Evolutionary conservation across 768 basidiomycete genomes (phyloP).

Genomic region (Boletus reticulatus): DNA sequence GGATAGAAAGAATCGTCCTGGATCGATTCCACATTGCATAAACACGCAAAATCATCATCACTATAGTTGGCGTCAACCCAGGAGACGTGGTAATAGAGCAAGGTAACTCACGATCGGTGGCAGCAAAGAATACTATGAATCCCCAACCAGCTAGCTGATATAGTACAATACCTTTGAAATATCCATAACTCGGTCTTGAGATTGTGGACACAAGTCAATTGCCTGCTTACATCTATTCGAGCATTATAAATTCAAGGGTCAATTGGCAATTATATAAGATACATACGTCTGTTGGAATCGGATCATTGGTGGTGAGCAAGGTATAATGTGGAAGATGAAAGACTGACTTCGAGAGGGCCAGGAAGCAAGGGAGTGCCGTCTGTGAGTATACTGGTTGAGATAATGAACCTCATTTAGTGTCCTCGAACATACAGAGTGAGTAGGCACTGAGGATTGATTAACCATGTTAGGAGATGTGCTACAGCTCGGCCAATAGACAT

Average conservation of each 20-base stretch:
- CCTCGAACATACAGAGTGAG: background rate
- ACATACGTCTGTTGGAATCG: too few species aligned
- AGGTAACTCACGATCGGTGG: background rate
- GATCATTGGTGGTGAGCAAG: too few species aligned
- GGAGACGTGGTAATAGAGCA: background rate
- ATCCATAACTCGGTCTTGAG: too few species aligned
- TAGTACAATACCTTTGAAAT: background rate
- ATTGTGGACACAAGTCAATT: too few species aligned
- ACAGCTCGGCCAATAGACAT: background rate
- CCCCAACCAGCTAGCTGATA: background rate
- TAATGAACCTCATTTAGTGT: background rate
- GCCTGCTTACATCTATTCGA: background rate
- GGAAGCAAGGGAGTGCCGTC: background rate
- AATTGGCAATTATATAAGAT: too few species aligned
- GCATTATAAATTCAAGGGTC: too few species aligned
- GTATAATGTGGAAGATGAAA: background rate
- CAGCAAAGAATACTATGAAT: background rate
- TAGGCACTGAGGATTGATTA: background rate
- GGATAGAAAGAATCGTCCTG: background rate
- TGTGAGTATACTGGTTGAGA: background rate
- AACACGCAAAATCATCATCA: background rate
- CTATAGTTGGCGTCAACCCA: background rate
- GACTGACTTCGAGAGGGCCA: background rate
- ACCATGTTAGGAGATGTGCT: background rate
- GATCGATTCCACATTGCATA: background rate